Base-by-base conservation (phyloP, 192 early-diverging fungal genomes). In the Diversispora epigaea region DNA sequence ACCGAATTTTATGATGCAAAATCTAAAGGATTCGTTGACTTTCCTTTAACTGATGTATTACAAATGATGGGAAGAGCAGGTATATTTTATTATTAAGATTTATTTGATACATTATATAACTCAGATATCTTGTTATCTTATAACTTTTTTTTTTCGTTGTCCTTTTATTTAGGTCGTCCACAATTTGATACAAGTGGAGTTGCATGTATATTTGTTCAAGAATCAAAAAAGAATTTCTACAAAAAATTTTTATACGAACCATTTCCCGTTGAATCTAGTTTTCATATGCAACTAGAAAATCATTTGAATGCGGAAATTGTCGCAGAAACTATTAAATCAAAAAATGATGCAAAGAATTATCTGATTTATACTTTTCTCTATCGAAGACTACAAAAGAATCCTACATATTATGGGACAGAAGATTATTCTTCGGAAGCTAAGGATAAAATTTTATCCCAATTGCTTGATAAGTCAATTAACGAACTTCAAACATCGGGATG, bases 61-160 rank as follows among this genome's bases (percentile, higher is more conserved):
- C 98, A 98, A 81, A 99, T 98, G 96, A 95, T 99, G 89, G 98
- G 96, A 19, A 91, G 96, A 73, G 98, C 98, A 6, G 96, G 92
- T 57, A 61, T 15, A 39, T 76, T 60, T 15, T 50, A 4, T 32
- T 46, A 46, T 22, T 44, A 46, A 11, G 0, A 52, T 52, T 52
- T 11, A 52, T 54, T 10, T 2, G 25, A 32, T 32, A 32, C 25
- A 32, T 32, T 32, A 32, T 32, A 32, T 32, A 14, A 4, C 7
- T 10, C 39, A 62, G 4, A 4, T 5, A 15, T 62, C 6, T 10
- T 43, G 10, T 44, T 15, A 64, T n/a, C 9, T 2, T 12, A 45
- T 22, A 5, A 52, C 4, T 22, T 39, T 39, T 64, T n/a, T n/a
- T 45, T 44, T 45, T 46, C 19, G 11, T n/a, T 49, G 14, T 47